phyloP scores from a whole-genome alignment of 306 rosid species.

The Hippophae rhamnoides region DNA sequence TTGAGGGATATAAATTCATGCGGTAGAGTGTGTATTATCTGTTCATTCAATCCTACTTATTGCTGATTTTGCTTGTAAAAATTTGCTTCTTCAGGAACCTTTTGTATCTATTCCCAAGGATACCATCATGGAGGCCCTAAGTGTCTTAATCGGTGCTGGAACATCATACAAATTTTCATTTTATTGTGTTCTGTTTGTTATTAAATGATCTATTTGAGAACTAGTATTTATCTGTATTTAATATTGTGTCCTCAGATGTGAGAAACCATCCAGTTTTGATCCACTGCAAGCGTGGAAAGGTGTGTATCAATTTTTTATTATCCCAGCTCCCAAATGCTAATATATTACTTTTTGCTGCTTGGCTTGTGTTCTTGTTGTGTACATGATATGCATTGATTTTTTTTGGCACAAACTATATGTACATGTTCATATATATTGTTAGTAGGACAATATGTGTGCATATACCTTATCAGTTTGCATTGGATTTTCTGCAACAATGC shows the following conservation, averaged over 20 bases:
- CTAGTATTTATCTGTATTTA: neutral
- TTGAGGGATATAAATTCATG: too few relatives aligned
- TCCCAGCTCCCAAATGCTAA: too few relatives aligned
- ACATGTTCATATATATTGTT: too few relatives aligned
- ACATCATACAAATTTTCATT: neutral
- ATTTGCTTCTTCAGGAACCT: conserved; percentile 46
- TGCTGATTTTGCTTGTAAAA: neutral
- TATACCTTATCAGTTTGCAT: too few relatives aligned
- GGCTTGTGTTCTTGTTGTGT: too few relatives aligned
- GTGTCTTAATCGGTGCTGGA: conserved; percentile 54
- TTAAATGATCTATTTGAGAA: neutral
- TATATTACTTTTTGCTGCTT: too few relatives aligned
- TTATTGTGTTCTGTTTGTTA: neutral
- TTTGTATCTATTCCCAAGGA: conserved; percentile 39
- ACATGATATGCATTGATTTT: too few relatives aligned
- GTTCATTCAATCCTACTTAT: neutral
- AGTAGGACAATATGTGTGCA: too few relatives aligned
- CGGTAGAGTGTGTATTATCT: too few relatives aligned
- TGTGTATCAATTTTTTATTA: neutral
- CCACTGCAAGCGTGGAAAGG: conserved; percentile 68
- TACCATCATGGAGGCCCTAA: conserved; percentile 66
- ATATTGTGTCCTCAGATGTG: conserved; percentile 32
- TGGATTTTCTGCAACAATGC: too few relatives aligned
- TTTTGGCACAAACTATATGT: too few relatives aligned
- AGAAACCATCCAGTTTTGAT: conserved; percentile 56